These are phyloP conservation scores for Chytriomyces sp. DNA, from an alignment of 192 early-diverging fungal species.

Conservation along the genomic window DNA sequence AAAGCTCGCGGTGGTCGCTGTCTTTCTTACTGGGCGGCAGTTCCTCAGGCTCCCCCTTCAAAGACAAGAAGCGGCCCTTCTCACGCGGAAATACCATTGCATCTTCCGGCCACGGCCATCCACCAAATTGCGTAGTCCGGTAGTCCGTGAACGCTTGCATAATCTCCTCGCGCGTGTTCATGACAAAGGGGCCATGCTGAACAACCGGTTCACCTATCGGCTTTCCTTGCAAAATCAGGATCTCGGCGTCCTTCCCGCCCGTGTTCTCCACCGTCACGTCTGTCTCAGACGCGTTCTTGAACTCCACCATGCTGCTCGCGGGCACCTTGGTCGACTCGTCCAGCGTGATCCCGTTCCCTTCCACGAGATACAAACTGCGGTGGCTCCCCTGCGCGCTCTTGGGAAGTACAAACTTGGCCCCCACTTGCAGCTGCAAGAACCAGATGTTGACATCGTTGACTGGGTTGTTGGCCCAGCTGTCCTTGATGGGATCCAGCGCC, in stretches of 20 bases:
- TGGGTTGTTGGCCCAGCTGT: background rate
- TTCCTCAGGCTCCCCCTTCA: slow-evolving; percentile 10
- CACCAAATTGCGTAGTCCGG: slow-evolving; percentile 30
- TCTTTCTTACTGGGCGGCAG: too few species aligned
- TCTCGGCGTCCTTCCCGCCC: slow-evolving; percentile 51
- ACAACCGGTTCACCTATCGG: slow-evolving; percentile 59
- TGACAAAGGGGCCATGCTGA: slow-evolving; percentile 63
- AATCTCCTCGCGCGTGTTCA: slow-evolving; percentile 60
- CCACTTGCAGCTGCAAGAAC: slow-evolving; percentile 47
- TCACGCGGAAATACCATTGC: slow-evolving; percentile 25
- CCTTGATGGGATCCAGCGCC: too few species aligned
- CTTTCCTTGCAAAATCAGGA: slow-evolving; percentile 63
- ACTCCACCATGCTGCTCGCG: slow-evolving; percentile 45
- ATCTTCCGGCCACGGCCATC: slow-evolving; percentile 31
- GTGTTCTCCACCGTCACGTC: slow-evolving; percentile 40
- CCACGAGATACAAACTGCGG: slow-evolving; percentile 27
- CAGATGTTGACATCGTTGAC: too few species aligned
- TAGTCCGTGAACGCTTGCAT: slow-evolving; percentile 29
- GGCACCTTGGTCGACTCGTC: slow-evolving; percentile 4
- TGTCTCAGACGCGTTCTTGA: slow-evolving; percentile 38
- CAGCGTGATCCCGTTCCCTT: slow-evolving; percentile 32
- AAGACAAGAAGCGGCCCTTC: slow-evolving; percentile 16
- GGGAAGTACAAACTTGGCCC: slow-evolving; percentile 55
- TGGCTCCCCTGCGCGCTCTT: slow-evolving; percentile 1
- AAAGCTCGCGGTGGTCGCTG: too few species aligned